These are phyloP conservation scores for Globisporangium parvum DNA, from an alignment of 352 stramenopile species.

Conservation along the genomic window DNA sequence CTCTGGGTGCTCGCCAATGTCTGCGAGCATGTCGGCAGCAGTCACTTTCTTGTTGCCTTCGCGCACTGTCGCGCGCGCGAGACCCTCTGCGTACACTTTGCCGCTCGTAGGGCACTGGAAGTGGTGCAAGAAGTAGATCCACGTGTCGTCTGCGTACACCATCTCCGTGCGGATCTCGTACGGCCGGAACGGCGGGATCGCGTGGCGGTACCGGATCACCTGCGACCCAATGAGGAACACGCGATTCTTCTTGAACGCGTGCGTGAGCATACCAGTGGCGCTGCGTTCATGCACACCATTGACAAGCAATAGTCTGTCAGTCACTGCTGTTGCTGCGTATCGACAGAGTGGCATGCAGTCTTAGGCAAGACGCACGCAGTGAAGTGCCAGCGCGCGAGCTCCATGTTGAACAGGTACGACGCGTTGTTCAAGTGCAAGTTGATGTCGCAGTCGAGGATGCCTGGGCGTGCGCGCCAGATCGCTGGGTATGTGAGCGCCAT, in stretches of 20 bases:
- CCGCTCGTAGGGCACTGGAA: constrained; percentile 46
- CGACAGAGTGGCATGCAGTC: not conserved
- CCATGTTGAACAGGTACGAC: constrained; percentile 76
- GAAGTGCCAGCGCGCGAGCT: constrained; percentile 83
- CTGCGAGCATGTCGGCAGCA: constrained; percentile 20
- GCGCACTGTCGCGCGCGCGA: constrained; percentile 31
- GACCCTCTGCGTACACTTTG: constrained; percentile 48
- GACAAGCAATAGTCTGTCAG: not conserved
- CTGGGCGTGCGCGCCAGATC: constrained; percentile 58
- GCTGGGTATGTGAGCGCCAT: constrained; percentile 59
- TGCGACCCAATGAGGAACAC: constrained; percentile 62
- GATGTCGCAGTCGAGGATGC: constrained; percentile 74
- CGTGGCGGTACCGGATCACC: constrained; percentile 50
- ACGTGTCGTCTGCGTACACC: constrained; percentile 48
- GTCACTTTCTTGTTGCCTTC: constrained; percentile 17
- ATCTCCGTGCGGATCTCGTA: constrained; percentile 60
- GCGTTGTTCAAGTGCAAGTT: constrained; percentile 88
- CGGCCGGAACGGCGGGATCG: constrained; percentile 44
- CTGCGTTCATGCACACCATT: constrained; percentile 15
- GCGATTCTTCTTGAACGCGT: constrained; percentile 55
- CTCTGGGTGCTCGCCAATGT: constrained; percentile 17
- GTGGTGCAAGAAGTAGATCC: constrained; percentile 58
- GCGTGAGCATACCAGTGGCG: constrained; percentile 40
- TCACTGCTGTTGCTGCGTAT: not conserved
- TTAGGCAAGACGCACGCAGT: constrained; percentile 34